A percentile compares a stretch with the other conserved stretches of the same genome.
These are phyloP conservation scores for Ganoderma sp. DNA, from an alignment of 1,284 basidiomycete species.

Conservation along the genomic window DNA sequence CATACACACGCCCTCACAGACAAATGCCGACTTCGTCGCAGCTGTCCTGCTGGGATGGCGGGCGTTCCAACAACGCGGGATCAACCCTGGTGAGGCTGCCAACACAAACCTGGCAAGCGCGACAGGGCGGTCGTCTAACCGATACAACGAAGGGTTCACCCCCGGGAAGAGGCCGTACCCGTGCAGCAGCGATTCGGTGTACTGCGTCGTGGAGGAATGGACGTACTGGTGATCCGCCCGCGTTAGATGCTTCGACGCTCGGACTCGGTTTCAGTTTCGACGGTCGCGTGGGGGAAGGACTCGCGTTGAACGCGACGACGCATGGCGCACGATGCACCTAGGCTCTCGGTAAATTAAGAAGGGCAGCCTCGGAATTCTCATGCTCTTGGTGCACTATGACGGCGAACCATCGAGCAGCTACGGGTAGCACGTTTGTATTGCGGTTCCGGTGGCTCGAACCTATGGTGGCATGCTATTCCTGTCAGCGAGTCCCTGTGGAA, in stretches of 20 bases:
- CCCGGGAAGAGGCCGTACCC: slow-evolving; percentile 51
- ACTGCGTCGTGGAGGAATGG: slow-evolving; percentile 78
- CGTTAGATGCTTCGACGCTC: not conserved
- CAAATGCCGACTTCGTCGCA: slow-evolving; percentile 19
- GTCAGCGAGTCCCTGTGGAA: not conserved
- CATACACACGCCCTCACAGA: slow-evolving; percentile 1
- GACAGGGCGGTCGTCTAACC: slow-evolving; percentile 20
- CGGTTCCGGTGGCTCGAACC: slow-evolving; percentile 1
- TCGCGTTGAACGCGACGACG: slow-evolving; percentile 11
- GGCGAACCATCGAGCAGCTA: not conserved
- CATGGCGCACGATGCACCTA: slow-evolving; percentile 6
- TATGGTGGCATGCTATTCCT: not conserved
- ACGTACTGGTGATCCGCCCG: slow-evolving; percentile 53
- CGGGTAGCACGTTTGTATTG: not conserved
- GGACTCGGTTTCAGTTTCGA: not conserved
- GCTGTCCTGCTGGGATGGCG: slow-evolving; percentile 44
- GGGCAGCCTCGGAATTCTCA: not conserved
- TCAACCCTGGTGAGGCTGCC: slow-evolving; percentile 24
- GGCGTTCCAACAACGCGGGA: slow-evolving; percentile 32
- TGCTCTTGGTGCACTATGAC: not conserved
- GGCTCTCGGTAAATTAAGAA: slow-evolving; percentile 4
- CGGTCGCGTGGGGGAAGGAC: not conserved
- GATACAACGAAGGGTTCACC: slow-evolving; percentile 40
- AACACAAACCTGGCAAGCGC: slow-evolving; percentile 27
- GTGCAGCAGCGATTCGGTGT: slow-evolving; percentile 62